Percentiles rank a stretch among this genome's conserved stretches.
These are phyloP conservation scores for Galeopsis tetrahit DNA, from an alignment of 257 asterid genomes.

Conservation along the genomic window DNA sequence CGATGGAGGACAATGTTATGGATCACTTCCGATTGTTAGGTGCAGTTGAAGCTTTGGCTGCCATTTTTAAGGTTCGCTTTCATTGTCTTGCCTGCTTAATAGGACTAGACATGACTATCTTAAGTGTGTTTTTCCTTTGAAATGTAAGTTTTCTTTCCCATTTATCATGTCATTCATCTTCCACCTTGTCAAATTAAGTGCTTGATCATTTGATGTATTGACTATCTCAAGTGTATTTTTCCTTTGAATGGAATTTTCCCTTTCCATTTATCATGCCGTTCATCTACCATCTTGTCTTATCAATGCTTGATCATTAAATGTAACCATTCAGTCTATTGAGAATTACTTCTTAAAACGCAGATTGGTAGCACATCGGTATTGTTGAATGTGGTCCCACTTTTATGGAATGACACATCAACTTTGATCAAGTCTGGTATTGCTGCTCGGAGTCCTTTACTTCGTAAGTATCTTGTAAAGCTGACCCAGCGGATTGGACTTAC, in stretches of 20 bases:
- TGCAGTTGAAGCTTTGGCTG: slow-evolving; percentile 81
- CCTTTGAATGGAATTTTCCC: neutral
- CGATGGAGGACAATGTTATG: slow-evolving; percentile 55
- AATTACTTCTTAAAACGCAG: slow-evolving; percentile 48
- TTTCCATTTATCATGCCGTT: slow-evolving; percentile 15
- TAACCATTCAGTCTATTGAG: slow-evolving; percentile 23
- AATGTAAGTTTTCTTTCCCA: neutral
- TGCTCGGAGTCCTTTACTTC: slow-evolving; percentile 87
- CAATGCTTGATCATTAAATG: slow-evolving; percentile 10
- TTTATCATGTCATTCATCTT: slow-evolving; percentile 21
- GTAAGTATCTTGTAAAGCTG: slow-evolving; percentile 86
- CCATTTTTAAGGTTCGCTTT: slow-evolving; percentile 76
- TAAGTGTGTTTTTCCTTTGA: slow-evolving; percentile 1
- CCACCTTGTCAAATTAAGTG: slow-evolving; percentile 11
- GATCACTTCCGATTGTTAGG: slow-evolving; percentile 84
- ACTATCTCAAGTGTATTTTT: neutral
- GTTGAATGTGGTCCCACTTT: slow-evolving; percentile 63
- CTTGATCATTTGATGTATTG: slow-evolving; percentile 18
- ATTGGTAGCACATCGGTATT: slow-evolving; percentile 73
- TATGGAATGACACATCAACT: slow-evolving; percentile 74
- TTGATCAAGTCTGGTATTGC: slow-evolving; percentile 74
- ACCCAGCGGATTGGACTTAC: slow-evolving; percentile 84
- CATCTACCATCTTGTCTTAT: slow-evolving; percentile 17
- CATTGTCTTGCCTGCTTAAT: slow-evolving; percentile 19
- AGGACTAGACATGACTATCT: slow-evolving; percentile 11